Percentiles rank a stretch among this genome's conserved stretches.
phyloP scores from a whole-genome alignment of 2,329 filamentous ascomycete species.

The Cladorrhinum sp. region DNA sequence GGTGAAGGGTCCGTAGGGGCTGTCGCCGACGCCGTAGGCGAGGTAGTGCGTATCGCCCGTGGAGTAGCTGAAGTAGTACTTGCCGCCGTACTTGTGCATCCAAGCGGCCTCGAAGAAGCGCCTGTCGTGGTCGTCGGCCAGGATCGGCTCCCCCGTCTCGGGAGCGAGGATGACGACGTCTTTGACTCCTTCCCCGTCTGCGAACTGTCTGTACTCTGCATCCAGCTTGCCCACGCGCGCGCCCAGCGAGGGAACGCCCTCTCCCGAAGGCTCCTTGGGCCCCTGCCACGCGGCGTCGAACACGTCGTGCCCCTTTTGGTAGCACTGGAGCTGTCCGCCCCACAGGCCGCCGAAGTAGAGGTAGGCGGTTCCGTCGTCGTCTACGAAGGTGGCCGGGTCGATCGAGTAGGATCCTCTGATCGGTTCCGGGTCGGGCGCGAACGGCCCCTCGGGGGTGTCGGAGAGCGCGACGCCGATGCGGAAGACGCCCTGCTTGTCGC shows the following conservation, averaged over 20 bases:
- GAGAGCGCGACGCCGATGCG: slow-evolving; percentile 69
- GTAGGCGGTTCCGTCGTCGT: slow-evolving; percentile 61
- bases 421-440: slow-evolving; percentile 59
- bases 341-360: slow-evolving; percentile 77
- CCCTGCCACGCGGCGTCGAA: slow-evolving; percentile 57
- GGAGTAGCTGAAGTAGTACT: slow-evolving; percentile 75
- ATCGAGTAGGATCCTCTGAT: slow-evolving; percentile 72
- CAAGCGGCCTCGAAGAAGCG: slow-evolving; percentile 80
- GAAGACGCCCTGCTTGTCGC: slow-evolving; percentile 68
- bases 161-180: slow-evolving; percentile 64
- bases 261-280: slow-evolving; percentile 57
- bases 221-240: slow-evolving; percentile 64
- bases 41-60: slow-evolving; percentile 76
- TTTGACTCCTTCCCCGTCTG: slow-evolving; percentile 43
- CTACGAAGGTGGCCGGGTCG: slow-evolving; percentile 73
- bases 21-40: slow-evolving; percentile 63
- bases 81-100: slow-evolving; percentile 69
- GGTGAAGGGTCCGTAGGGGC: slow-evolving; percentile 68
- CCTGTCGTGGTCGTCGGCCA: slow-evolving; percentile 66
- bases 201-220: slow-evolving; percentile 64
- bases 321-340: slow-evolving; percentile 79
- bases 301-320: slow-evolving; percentile 50
- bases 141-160: slow-evolving; percentile 56
- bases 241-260: slow-evolving; percentile 55
- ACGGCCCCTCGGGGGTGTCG: slow-evolving; percentile 65